A percentile compares a stretch with the other conserved stretches of the same genome.
These are phyloP conservation scores for Tephrocybe sp. DNA, from an alignment of 768 basidiomycete genomes.

Conservation along the genomic window DNA sequence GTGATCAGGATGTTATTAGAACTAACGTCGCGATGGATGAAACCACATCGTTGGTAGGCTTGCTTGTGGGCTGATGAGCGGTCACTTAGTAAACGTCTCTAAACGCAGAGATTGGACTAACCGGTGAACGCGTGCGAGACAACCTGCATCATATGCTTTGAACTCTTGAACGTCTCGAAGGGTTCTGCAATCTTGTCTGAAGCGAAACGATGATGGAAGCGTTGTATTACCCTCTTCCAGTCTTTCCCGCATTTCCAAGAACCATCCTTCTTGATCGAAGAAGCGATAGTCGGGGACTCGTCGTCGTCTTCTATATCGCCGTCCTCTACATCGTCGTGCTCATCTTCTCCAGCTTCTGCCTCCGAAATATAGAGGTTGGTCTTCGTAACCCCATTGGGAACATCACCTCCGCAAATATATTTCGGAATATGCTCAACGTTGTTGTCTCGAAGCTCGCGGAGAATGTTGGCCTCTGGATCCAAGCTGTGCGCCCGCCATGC, in stretches of 20 bases:
- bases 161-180: conserved; percentile 12
- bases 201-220: conserved; percentile 22
- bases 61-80: conserved; percentile 4
- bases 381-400: conserved; percentile 18
- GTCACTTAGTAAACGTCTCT: not conserved
- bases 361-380: conserved; percentile 10
- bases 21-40: conserved; percentile 16
- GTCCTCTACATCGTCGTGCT: not conserved
- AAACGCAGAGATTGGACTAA: conserved; percentile 1
- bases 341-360: not conserved
- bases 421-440: conserved; percentile 23
- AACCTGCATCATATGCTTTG: conserved; percentile 20
- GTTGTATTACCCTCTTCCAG: conserved; percentile 7
- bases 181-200: conserved; percentile 17
- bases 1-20: conserved; percentile 13
- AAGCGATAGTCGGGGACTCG: not conserved
- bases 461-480: conserved; percentile 19
- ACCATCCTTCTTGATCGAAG: not conserved
- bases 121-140: conserved; percentile 24
- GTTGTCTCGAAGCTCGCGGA: conserved; percentile 9
- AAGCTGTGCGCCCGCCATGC: conserved; percentile 20
- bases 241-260: conserved; percentile 15
- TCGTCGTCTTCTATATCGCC: not conserved
- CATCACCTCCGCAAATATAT: conserved; percentile 28
- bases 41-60: conserved; percentile 6